Percentiles rank a stretch among this genome's conserved stretches.
phyloP scores from a whole-genome alignment of 805 yeast genomes.

The Starmerella asiatica region DNA sequence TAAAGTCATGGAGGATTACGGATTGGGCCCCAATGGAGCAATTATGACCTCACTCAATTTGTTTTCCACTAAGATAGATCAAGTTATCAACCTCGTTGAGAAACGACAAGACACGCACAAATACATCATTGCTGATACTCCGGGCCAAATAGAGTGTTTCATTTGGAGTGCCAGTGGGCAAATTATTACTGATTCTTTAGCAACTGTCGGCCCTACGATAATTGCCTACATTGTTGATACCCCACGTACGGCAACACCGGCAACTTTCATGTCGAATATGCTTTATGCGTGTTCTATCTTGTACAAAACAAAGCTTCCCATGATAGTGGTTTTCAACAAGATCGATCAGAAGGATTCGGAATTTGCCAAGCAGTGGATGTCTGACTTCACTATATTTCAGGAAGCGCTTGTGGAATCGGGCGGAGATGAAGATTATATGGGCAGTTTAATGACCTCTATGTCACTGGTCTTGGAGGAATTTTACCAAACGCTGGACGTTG shows the following conservation, averaged over 20 bases:
- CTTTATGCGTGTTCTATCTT: slow-evolving; percentile 93
- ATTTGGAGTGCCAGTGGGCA: slow-evolving; percentile 98
- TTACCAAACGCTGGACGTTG: slow-evolving; percentile 82
- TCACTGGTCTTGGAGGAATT: slow-evolving; percentile 92
- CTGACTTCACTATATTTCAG: slow-evolving; percentile 77
- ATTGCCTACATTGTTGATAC: slow-evolving; percentile 94
- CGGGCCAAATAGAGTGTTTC: slow-evolving; percentile 97
- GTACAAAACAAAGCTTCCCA: slow-evolving; percentile 90
- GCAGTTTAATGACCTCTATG: slow-evolving; percentile 86
- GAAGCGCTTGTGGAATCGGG: slow-evolving; percentile 43
- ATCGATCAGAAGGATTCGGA: slow-evolving; percentile 75
- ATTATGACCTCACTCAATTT: slow-evolving; percentile 88
- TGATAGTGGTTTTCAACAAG: slow-evolving; percentile 92
- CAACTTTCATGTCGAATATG: slow-evolving; percentile 97
- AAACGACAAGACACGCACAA: slow-evolving; percentile 45
- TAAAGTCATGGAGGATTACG: slow-evolving; percentile 89
- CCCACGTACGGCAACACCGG: slow-evolving; percentile 85
- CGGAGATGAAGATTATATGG: slow-evolving; percentile 77
- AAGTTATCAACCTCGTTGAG: slow-evolving; percentile 74
- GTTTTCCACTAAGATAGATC: slow-evolving; percentile 91
- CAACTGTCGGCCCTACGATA: slow-evolving; percentile 88
- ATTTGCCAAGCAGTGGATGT: slow-evolving; percentile 95
- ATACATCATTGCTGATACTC: slow-evolving; percentile 85
- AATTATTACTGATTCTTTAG: slow-evolving; percentile 91
- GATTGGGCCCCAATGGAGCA: slow-evolving; percentile 96